Evolutionary conservation across 163 green algal species (phyloP).

Genomic region (Coccomyxa subellipsoidea): DNA sequence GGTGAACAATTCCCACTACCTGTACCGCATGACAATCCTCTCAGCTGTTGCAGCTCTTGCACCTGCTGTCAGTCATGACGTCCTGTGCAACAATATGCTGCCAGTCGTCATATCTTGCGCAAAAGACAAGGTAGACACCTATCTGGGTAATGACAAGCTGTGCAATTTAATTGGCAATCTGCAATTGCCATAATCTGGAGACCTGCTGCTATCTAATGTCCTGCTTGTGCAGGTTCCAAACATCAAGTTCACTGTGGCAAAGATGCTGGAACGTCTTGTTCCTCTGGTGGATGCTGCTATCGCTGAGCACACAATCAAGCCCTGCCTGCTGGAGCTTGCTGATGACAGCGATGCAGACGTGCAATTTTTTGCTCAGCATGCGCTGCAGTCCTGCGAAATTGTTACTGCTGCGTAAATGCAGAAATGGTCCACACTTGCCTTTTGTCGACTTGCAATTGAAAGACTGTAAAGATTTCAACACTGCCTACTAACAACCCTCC

Average conservation of each 20-base stretch:
- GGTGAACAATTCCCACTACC: constrained; percentile 90
- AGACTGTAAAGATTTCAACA: too few relatives aligned
- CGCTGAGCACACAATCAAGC: constrained; percentile 73
- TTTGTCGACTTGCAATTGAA: neutral
- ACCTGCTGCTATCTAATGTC: constrained; percentile 3
- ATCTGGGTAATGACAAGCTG: neutral
- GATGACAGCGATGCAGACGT: constrained; percentile 92
- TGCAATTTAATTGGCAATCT: neutral
- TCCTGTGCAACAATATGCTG: constrained; percentile 81
- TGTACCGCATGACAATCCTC: constrained; percentile 96
- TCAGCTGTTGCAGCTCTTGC: constrained; percentile 77
- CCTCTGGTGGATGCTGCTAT: constrained; percentile 64
- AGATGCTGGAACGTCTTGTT: constrained; percentile 75
- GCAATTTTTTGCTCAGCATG: constrained; percentile 86
- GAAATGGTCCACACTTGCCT: neutral
- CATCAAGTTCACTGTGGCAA: constrained; percentile 89
- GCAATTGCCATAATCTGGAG: neutral
- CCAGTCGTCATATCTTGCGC: constrained; percentile 74
- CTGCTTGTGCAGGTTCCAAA: constrained; percentile 57
- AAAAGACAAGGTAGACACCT: constrained; percentile 46
- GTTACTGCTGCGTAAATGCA: constrained; percentile 5
- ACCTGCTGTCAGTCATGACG: constrained; percentile 71
- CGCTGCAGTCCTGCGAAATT: constrained; percentile 40
- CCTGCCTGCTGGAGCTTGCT: constrained; percentile 78
- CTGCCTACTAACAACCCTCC: too few relatives aligned